Percentiles rank a stretch among this genome's conserved stretches.
phyloP scores from a whole-genome alignment of 495 filamentous ascomycete species.

The Bathelium albidoporum region DNA sequence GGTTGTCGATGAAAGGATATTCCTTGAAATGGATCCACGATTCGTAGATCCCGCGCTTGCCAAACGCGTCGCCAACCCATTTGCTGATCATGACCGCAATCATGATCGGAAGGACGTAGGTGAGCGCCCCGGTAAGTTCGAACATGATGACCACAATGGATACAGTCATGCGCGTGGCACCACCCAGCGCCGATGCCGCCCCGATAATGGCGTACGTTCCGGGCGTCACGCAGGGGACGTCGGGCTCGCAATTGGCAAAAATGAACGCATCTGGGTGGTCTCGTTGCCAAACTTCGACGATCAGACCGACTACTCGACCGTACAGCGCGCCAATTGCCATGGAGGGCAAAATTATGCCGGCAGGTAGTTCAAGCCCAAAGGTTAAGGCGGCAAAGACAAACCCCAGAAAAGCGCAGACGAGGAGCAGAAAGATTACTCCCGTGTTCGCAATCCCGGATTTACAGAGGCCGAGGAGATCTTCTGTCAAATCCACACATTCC shows the following conservation, averaged over 20 bases:
- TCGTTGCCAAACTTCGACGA: conserved; percentile 80
- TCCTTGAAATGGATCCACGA: conserved; percentile 94
- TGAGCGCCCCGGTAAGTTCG: conserved; percentile 89
- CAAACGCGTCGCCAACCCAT: conserved; percentile 96
- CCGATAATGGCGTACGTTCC: conserved; percentile 96
- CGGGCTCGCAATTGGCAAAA: conserved; percentile 75
- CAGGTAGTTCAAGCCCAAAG: conserved; percentile 93
- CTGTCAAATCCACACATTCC: conserved; percentile 66
- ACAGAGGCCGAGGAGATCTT: conserved; percentile 83
- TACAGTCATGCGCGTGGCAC: conserved; percentile 92
- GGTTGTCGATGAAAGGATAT: conserved; percentile 92
- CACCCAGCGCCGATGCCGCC: conserved; percentile 89
- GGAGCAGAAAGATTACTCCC: conserved; percentile 65
- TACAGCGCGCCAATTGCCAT: conserved; percentile 91
- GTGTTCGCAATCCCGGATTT: conserved; percentile 60
- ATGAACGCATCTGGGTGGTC: conserved; percentile 64
- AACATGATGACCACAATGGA: conserved; percentile 99
- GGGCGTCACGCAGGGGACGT: conserved; percentile 83
- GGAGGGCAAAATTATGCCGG: conserved; percentile 93
- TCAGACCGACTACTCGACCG: conserved; percentile 82
- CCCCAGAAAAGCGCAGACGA: conserved; percentile 69
- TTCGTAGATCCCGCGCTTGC: conserved; percentile 91
- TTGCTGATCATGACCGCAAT: conserved; percentile 98
- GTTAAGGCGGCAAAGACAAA: conserved; percentile 81
- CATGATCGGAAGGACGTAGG: conserved; percentile 98